Evolutionary conservation across 768 basidiomycete species (phyloP).

Genomic region (Agaricus bisporus): DNA sequence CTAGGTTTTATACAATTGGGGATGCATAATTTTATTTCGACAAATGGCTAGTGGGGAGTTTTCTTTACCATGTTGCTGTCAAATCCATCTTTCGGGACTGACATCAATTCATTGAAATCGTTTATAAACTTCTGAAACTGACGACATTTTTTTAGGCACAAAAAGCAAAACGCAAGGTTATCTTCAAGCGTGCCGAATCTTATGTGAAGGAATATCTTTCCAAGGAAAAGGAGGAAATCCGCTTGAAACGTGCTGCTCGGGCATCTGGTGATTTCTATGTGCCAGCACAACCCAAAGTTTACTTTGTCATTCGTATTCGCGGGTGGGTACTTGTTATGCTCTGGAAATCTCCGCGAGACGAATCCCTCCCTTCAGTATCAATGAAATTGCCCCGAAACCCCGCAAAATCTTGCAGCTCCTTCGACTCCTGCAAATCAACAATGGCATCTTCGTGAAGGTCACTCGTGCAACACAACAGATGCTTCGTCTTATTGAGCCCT

Average conservation of each 20-base stretch:
- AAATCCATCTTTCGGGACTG: conserved; percentile 98
- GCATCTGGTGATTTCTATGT: conserved; percentile 96
- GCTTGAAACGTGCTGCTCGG: conserved; percentile 89
- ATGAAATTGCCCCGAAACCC: conserved; percentile 98
- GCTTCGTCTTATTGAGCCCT: conserved; percentile 96
- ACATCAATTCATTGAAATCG: conserved; percentile 16
- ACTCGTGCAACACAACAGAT: conserved; percentile 96
- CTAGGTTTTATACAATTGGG: conserved; percentile 23
- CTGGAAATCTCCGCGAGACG: background rate
- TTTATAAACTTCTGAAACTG: conserved; percentile 6
- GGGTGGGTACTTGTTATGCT: conserved; percentile 50
- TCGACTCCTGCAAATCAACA: conserved; percentile 99
- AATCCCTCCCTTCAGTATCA: conserved; percentile 64
- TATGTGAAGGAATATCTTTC: conserved; percentile 95
- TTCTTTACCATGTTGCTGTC: conserved; percentile 53
- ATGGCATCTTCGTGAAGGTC: conserved; percentile 96
- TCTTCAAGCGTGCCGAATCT: conserved; percentile 98
- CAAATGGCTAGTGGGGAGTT: conserved; percentile 64
- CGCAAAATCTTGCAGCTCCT: conserved; percentile 98
- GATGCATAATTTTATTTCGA: conserved; percentile 83
- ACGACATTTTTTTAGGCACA: conserved; percentile 48
- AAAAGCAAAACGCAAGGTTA: conserved; percentile 90
- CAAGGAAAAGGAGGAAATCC: conserved; percentile 94
- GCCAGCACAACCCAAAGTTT: conserved; percentile 92
- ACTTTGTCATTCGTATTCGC: conserved; percentile 95